These are phyloP conservation scores for Wallacemonas sp. DNA, from an alignment of 208 protist species.

Conservation along the genomic window DNA sequence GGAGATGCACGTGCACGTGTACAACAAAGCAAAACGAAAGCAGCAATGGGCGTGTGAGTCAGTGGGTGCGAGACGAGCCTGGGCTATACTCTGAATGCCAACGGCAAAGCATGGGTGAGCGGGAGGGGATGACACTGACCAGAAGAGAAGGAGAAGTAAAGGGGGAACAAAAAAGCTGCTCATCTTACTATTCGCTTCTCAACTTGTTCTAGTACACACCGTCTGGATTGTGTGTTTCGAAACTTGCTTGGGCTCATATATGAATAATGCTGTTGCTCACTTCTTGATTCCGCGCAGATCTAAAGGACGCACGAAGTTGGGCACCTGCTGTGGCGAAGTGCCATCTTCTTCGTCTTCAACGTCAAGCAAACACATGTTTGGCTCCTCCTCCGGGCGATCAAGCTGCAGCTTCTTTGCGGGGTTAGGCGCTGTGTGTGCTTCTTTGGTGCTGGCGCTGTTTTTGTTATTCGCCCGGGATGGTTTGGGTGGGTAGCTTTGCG, in stretches of 20 bases:
- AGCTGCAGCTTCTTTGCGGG: background rate
- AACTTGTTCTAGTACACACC: background rate
- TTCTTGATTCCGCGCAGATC: constrained; percentile 39
- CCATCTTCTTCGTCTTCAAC: constrained; percentile 1
- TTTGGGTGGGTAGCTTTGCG: background rate
- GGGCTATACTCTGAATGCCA: no score
- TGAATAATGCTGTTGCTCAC: no score
- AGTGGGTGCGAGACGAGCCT: no score
- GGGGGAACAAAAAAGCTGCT: constrained; percentile 2
- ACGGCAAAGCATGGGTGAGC: no score
- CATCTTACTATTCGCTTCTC: background rate
- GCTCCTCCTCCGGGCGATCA: background rate
- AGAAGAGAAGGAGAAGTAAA: no score
- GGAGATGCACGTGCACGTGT: no score
- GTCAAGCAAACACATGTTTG: background rate
- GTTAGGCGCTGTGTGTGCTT: no score
- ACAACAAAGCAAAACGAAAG: background rate
- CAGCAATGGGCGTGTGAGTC: background rate
- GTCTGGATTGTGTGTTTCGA: no score
- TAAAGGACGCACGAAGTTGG: constrained; percentile 28
- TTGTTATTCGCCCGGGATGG: background rate
- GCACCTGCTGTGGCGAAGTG: constrained; percentile 4
- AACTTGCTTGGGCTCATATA: no score
- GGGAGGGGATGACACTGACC: no score
- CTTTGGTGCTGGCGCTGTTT: background rate